Base-by-base conservation (phyloP, 371 early-diverging fungal species). In the Dentiscutata heterogama region DNA sequence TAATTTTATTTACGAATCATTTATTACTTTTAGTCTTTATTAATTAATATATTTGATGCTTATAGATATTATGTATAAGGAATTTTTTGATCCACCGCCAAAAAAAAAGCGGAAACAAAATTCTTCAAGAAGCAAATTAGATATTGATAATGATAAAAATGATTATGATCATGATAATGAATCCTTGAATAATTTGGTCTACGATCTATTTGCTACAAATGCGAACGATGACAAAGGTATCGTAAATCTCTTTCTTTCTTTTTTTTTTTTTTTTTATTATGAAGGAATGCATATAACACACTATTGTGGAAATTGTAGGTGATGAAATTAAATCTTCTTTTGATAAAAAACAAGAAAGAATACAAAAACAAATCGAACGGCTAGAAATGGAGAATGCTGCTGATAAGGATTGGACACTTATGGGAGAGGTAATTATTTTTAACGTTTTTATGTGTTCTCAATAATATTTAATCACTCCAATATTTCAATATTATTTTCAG, bases 331-430 rank as follows among this genome's bases (percentile, higher is more conserved):
- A 91, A 64, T 96, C 97, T 18, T 88, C 90, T 11, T 95, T 94
- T 75, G 94, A 97, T 87, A 91, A 90, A 82, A 90, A 93, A 83
- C 96, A 96, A 83, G 89, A 88, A 61, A 89, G 84, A 76, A 83
- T 96, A 7, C 86, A 89, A 51, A 86, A 87, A 39, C 89, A 93
- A 83, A 98, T 98, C 80, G 90, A 91, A 35, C 88, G 90, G 81
- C 90, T 97, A 50, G 99, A 99, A 84, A 87, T 92, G 60, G 97
- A 98, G 86, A 95, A 94, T 35, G 88, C 98, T 31, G 91, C 90
- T 25, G 91, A 88, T 20, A 96, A 94, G 85, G 92, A 96, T 68
- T 99, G 99, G 99, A 92, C 95, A 31, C 84, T 97, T 83, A 89
- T 86, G 35, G 99, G 99, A 82, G 99, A 99, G 87, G 92, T 93